Conservation (phyloP, 202 grass and related monocot genomes). For the Carex arenaria region DNA sequence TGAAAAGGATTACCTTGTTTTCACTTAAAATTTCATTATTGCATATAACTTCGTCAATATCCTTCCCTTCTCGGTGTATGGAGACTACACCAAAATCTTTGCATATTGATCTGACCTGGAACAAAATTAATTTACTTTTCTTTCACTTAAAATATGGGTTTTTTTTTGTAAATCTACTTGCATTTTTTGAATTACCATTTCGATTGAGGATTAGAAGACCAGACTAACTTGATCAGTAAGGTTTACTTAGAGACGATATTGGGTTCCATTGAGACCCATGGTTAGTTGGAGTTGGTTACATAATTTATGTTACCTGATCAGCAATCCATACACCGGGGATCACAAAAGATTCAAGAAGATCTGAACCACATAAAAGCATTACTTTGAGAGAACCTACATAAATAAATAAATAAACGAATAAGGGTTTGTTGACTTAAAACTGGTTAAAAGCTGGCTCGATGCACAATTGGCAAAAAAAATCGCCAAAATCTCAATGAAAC, state of each 20-base stretch:
- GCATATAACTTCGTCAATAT: constrained; percentile 53
- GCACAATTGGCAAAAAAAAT: neutral
- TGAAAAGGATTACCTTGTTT: constrained; percentile 45
- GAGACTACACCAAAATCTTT: constrained; percentile 73
- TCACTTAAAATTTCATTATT: constrained; percentile 43
- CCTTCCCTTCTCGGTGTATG: constrained; percentile 66
- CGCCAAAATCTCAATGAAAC: neutral
- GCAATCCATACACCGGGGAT: constrained; percentile 74
- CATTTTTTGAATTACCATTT: neutral
- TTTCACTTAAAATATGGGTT: neutral
- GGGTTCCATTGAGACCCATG: neutral
- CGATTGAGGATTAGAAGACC: neutral
- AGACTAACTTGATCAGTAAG: neutral
- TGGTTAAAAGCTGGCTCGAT: neutral
- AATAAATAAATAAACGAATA: neutral
- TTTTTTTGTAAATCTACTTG: neutral
- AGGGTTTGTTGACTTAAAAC: neutral
- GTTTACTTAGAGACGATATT: neutral
- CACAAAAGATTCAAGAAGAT: constrained; percentile 69
- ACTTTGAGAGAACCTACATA: constrained; percentile 40
- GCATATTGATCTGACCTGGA: constrained; percentile 65
- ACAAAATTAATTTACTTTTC: neutral
- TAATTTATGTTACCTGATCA: constrained; percentile 52
- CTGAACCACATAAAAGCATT: constrained; percentile 93
- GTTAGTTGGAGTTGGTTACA: neutral